A percentile compares a stretch with the other conserved stretches of the same genome.
These are phyloP conservation scores for Kwoniella dejecticola DNA, from an alignment of 768 basidiomycete species.

Conservation along the genomic window DNA sequence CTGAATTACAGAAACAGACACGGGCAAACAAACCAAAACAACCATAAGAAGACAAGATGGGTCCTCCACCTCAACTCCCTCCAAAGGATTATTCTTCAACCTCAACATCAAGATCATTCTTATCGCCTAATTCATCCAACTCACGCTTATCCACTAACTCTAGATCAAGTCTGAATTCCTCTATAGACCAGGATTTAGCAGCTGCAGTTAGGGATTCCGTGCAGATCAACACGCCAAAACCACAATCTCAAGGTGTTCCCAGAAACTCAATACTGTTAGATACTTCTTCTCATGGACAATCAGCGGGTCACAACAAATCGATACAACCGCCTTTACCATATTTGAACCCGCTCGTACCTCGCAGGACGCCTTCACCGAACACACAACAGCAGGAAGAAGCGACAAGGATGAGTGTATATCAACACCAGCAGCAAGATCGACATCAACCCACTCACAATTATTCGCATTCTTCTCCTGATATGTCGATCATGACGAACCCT, in stretches of 20 bases:
- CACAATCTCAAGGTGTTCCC: constrained; percentile 4
- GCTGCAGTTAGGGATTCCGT: constrained; percentile 34
- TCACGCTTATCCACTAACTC: constrained; percentile 5
- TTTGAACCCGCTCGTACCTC: constrained; percentile 23
- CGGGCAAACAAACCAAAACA: constrained; percentile 4
- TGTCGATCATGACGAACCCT: constrained; percentile 14
- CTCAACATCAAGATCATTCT: constrained; percentile 4
- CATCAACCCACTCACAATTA: constrained; percentile 19
- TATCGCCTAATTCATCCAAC: not conserved
- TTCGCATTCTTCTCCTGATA: constrained; percentile 22
- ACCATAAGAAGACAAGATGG: constrained; percentile 6
- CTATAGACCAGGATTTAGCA: constrained; percentile 27
- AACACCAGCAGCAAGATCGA: not conserved
- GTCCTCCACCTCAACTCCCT: constrained; percentile 22
- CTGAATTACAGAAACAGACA: too few relatives aligned
- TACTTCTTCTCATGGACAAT: not conserved
- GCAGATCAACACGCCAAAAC: constrained; percentile 19
- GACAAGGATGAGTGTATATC: constrained; percentile 1
- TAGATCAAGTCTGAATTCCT: not conserved
- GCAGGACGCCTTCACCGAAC: constrained; percentile 30
- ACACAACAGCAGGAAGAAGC: not conserved
- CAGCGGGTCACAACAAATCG: not conserved
- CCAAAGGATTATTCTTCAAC: constrained; percentile 23
- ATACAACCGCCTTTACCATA: constrained; percentile 20
- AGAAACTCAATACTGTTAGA: constrained; percentile 12